A percentile compares a stretch with the other conserved stretches of the same genome.
Conservation (phyloP, 2,329 filamentous ascomycete species). For the Penicillium thymicola region DNA sequence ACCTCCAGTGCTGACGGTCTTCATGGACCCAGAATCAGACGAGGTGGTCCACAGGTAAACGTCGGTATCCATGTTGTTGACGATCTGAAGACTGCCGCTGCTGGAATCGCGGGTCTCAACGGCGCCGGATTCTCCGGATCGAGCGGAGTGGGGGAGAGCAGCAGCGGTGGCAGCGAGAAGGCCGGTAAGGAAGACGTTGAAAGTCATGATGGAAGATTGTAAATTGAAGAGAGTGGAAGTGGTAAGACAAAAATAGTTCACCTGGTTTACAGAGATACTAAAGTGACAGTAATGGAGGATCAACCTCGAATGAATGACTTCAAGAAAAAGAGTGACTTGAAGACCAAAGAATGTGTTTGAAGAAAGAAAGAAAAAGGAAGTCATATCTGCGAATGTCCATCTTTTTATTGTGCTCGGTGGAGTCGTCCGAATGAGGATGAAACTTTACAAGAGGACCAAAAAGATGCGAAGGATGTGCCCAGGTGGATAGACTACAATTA, state of each 20-base stretch:
- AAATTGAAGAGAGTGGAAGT: constrained; percentile 3
- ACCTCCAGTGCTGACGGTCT: constrained; percentile 25
- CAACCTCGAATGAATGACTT: constrained; percentile 8
- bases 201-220: constrained; percentile 12
- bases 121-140: constrained; percentile 3
- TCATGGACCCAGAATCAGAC: constrained; percentile 22
- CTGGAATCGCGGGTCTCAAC: constrained; percentile 4
- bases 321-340: constrained; percentile 13
- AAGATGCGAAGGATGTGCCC: neutral
- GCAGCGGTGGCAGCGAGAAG: constrained; percentile 20
- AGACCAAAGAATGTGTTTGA: constrained; percentile 12
- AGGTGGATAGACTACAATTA: constrained; percentile 8
- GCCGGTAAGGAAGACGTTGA: constrained; percentile 21
- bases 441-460: neutral
- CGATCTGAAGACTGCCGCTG: constrained; percentile 27
- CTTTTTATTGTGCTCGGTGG: constrained; percentile 3
- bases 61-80: constrained; percentile 31
- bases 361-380: neutral
- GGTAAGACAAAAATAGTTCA: neutral
- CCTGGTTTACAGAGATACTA: constrained; percentile 2
- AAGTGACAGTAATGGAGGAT: constrained; percentile 9
- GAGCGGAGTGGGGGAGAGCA: constrained; percentile 14
- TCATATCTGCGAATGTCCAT: neutral
- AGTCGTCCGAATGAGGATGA: neutral
- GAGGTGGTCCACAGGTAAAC: constrained; percentile 36